Conservation (phyloP, 2,329 filamentous ascomycete species). For the Aspergillus sp. region DNA sequence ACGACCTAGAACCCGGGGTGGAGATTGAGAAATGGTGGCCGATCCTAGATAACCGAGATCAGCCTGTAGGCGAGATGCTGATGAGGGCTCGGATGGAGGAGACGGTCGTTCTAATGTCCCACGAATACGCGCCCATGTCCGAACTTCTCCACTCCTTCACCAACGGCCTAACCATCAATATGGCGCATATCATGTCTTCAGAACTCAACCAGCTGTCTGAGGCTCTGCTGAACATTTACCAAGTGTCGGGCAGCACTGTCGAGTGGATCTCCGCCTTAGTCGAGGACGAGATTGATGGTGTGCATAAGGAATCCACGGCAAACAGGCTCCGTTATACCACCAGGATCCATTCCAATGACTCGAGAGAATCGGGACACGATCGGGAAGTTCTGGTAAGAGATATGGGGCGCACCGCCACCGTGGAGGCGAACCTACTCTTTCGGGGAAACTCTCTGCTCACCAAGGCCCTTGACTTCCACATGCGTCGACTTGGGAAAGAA, state of each 20-base stretch:
- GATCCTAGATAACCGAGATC: conserved; percentile 72
- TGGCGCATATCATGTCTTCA: conserved; percentile 74
- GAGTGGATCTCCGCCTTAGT: conserved; percentile 93
- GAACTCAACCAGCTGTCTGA: conserved; percentile 81
- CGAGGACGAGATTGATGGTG: conserved; percentile 95
- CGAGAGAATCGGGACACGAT: conserved; percentile 55
- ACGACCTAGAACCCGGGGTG: conserved; percentile 73
- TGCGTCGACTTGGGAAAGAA: conserved; percentile 89
- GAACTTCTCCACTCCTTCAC: conserved; percentile 83
- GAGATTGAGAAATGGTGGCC: conserved; percentile 88
- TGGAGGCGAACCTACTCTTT: conserved; percentile 92
- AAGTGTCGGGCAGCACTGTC: conserved; percentile 77
- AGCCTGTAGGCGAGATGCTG: conserved; percentile 77
- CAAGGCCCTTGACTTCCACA: conserved; percentile 90
- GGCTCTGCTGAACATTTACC: conserved; percentile 88
- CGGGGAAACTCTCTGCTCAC: conserved; percentile 92
- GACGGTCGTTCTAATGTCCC: conserved; percentile 79
- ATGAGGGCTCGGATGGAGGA: conserved; percentile 84
- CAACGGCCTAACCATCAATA: conserved; percentile 78
- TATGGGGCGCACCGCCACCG: conserved; percentile 62
- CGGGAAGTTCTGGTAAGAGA: conserved; percentile 62
- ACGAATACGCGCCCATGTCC: conserved; percentile 80
- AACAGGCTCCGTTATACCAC: conserved; percentile 61
- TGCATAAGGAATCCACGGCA: conserved; percentile 75
- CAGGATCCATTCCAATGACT: conserved; percentile 62